phyloP scores from a whole-genome alignment of 371 early-diverging fungal genomes.

The Umbelopsis sp. region DNA sequence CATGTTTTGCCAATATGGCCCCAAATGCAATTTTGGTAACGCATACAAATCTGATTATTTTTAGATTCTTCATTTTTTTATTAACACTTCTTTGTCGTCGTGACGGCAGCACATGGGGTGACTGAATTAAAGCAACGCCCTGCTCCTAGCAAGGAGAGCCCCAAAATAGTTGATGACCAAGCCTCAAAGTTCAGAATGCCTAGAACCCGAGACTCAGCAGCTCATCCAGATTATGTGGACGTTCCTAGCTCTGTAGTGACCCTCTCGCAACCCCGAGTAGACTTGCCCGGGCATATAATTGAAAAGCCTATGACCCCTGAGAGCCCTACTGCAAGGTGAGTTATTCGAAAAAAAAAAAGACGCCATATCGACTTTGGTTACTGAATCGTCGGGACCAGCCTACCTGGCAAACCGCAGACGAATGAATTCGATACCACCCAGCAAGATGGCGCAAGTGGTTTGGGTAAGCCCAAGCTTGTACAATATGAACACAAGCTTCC shows the following conservation, averaged over 20 bases:
- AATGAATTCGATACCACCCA: not conserved
- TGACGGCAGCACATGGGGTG: slow-evolving; percentile 27
- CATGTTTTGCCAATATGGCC: slow-evolving; percentile 81
- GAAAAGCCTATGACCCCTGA: not conserved
- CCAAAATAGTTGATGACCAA: not conserved
- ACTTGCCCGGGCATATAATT: not conserved
- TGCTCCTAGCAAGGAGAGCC: slow-evolving; percentile 18
- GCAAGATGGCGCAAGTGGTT: not conserved
- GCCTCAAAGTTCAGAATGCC: not conserved
- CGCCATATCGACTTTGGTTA: too few species aligned
- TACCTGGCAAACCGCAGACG: not conserved
- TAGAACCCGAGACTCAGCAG: not conserved
- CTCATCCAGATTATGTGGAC: not conserved
- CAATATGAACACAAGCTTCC: not conserved
- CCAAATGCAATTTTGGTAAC: slow-evolving; percentile 82
- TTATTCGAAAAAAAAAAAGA: too few species aligned
- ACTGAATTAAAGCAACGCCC: slow-evolving; percentile 35
- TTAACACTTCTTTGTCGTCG: not conserved
- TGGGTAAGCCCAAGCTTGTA: not conserved
- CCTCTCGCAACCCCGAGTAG: not conserved
- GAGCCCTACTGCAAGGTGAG: not conserved
- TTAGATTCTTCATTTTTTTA: too few species aligned
- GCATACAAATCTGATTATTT: too few species aligned
- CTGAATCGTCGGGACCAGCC: not conserved
- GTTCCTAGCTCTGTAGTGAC: not conserved